Percentiles rank a stretch among this genome's conserved stretches.
phyloP scores from a whole-genome alignment of 768 basidiomycete genomes.

The Solioccasus polychromus region DNA sequence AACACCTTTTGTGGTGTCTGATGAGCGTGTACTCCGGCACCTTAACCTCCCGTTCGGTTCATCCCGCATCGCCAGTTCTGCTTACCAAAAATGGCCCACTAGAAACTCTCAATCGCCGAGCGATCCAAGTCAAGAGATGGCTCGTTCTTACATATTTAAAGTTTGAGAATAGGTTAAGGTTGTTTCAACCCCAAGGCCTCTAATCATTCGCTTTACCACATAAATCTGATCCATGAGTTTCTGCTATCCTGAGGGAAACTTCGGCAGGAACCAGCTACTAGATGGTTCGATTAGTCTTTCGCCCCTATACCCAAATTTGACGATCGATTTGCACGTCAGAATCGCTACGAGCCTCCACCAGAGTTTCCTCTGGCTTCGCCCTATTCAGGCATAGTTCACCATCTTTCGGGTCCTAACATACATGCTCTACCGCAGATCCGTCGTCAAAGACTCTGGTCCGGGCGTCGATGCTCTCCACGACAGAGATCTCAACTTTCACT shows the following conservation, averaged over 20 bases:
- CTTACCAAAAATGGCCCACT: constrained; percentile 75
- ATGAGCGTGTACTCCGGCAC: constrained; percentile 80
- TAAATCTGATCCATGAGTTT: constrained; percentile 46
- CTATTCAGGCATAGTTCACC: constrained; percentile 89
- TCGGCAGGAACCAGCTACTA: constrained; percentile 92
- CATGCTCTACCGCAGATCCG: constrained; percentile 77
- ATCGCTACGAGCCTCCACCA: constrained; percentile 94
- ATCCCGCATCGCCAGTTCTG: constrained; percentile 72
- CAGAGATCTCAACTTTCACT: constrained; percentile 65
- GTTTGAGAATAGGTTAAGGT: constrained; percentile 83
- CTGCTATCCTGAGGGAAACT: constrained; percentile 81
- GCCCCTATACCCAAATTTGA: constrained; percentile 94
- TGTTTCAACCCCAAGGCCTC: constrained; percentile 86
- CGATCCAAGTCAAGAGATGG: constrained; percentile 49
- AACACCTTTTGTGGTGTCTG: constrained; percentile 85
- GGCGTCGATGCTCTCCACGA: constrained; percentile 71
- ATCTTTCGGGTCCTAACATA: constrained; percentile 88
- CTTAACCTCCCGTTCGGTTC: constrained; percentile 74
- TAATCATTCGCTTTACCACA: constrained; percentile 87
- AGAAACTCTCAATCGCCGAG: constrained; percentile 62
- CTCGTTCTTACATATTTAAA: constrained; percentile 62
- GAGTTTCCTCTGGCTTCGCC: constrained; percentile 95
- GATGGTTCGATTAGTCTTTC: constrained; percentile 96
- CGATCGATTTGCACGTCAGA: constrained; percentile 97
- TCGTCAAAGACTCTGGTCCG: constrained; percentile 69